These are phyloP conservation scores for Acacia confusa DNA, from an alignment of 306 rosid species.

Conservation along the genomic window DNA sequence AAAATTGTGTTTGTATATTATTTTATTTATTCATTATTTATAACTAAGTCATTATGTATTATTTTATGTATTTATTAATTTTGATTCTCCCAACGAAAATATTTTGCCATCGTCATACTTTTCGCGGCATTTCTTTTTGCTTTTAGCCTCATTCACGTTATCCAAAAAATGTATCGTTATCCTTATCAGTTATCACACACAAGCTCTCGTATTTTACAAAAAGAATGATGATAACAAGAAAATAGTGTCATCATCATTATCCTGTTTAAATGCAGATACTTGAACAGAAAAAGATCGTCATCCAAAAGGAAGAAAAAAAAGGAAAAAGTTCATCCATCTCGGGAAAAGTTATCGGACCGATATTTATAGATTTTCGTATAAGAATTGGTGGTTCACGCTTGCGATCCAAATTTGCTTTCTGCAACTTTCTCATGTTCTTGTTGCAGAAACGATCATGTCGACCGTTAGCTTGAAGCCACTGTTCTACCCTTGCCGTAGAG, in stretches of 20 bases:
- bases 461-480: constrained; percentile 54
- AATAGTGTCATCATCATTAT: not conserved
- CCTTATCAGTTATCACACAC: not conserved
- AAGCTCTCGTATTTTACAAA: not conserved
- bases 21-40: too few species aligned
- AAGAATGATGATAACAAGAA: not conserved
- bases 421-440: not conserved
- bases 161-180: not conserved
- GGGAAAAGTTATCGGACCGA: not conserved
- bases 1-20: too few species aligned
- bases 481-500: constrained; percentile 33
- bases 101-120: not conserved
- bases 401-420: not conserved
- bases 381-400: not conserved
- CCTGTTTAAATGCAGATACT: not conserved
- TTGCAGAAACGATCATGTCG: constrained; percentile 56
- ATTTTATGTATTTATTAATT: not conserved
- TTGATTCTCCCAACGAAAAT: not conserved
- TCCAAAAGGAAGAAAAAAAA: not conserved
- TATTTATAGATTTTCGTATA: not conserved
- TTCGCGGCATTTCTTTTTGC: not conserved
- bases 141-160: not conserved
- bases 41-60: too few species aligned
- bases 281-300: not conserved
- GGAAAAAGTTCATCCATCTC: not conserved